phyloP scores from a whole-genome alignment of 768 basidiomycete genomes.

The Coprinopsis sp. region DNA sequence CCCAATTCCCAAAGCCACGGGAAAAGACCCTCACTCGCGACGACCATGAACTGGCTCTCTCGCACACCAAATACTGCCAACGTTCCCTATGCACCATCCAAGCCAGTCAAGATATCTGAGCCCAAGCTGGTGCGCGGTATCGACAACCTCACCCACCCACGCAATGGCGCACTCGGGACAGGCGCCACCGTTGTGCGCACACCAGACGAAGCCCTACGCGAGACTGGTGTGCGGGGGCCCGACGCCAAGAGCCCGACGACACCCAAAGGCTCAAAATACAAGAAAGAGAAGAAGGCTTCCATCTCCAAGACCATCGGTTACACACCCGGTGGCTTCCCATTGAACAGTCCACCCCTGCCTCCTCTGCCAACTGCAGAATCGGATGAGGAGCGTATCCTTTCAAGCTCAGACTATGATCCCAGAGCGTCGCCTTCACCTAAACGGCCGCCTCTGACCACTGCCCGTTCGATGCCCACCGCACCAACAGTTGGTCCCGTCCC shows the following conservation, averaged over 20 bases:
- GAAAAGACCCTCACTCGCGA: constrained; percentile 35
- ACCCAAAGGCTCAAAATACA: constrained; percentile 10
- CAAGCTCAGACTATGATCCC: constrained; percentile 20
- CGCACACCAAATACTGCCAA: constrained; percentile 31
- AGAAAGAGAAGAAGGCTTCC: constrained; percentile 12
- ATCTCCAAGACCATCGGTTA: constrained; percentile 17
- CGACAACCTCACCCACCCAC: constrained; percentile 33
- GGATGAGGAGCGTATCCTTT: constrained; percentile 25
- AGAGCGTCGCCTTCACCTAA: constrained; percentile 32
- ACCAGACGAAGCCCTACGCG: constrained; percentile 70
- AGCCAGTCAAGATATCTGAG: constrained; percentile 36
- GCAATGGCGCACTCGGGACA: constrained; percentile 53
- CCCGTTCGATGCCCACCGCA: constrained; percentile 10
- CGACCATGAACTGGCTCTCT: constrained; percentile 51
- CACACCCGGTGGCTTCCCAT: constrained; percentile 22
- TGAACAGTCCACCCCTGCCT: constrained; percentile 51
- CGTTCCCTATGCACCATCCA: constrained; percentile 27
- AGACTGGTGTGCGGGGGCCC: constrained; percentile 40
- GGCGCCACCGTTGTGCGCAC: constrained; percentile 77
- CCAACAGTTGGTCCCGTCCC: constrained; percentile 23
- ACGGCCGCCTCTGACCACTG: constrained; percentile 22
- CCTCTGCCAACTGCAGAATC: constrained; percentile 41
- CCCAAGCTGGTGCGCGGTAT: constrained; percentile 40
- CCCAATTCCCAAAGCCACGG: constrained; percentile 22
- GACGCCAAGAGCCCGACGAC: constrained; percentile 20